These are phyloP conservation scores for Ganoderma lingzhi DNA, from an alignment of 1,284 basidiomycete genomes.

Conservation along the genomic window DNA sequence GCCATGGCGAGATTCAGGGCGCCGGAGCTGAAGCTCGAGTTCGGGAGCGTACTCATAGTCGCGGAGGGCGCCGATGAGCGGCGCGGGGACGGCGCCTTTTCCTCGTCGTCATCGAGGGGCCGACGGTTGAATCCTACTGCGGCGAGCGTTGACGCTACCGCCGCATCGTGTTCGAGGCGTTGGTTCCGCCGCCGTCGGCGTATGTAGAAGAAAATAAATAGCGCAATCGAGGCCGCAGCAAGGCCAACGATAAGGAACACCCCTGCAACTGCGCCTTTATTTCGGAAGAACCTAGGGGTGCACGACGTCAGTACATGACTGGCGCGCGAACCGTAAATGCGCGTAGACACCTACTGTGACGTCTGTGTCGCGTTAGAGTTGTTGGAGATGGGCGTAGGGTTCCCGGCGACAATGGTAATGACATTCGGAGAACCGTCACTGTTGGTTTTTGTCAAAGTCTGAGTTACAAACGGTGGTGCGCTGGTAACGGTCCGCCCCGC, in stretches of 20 bases:
- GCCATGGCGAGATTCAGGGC: constrained; percentile 21
- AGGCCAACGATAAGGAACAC: constrained; percentile 82
- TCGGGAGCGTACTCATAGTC: constrained; percentile 32
- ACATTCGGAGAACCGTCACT: constrained; percentile 60
- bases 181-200: constrained; percentile 67
- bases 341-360: constrained; percentile 53
- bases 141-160: constrained; percentile 71
- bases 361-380: constrained; percentile 43
- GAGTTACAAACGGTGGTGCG: constrained; percentile 64
- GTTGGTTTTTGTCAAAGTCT: constrained; percentile 60
- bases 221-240: constrained; percentile 69
- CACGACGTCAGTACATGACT: background rate
- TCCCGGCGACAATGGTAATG: constrained; percentile 65
- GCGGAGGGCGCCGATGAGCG: constrained; percentile 32
- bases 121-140: constrained; percentile 70
- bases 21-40: constrained; percentile 27
- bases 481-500: constrained; percentile 58
- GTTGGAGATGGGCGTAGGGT: constrained; percentile 69
- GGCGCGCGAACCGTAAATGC: constrained; percentile 1
- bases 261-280: constrained; percentile 79
- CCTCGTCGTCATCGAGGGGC: constrained; percentile 66
- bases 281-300: constrained; percentile 67
- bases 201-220: constrained; percentile 76
- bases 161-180: constrained; percentile 70
- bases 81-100: constrained; percentile 38